Evolutionary conservation across 2,329 filamentous ascomycete genomes (phyloP).

Genomic region (Phialophora tarda): DNA sequence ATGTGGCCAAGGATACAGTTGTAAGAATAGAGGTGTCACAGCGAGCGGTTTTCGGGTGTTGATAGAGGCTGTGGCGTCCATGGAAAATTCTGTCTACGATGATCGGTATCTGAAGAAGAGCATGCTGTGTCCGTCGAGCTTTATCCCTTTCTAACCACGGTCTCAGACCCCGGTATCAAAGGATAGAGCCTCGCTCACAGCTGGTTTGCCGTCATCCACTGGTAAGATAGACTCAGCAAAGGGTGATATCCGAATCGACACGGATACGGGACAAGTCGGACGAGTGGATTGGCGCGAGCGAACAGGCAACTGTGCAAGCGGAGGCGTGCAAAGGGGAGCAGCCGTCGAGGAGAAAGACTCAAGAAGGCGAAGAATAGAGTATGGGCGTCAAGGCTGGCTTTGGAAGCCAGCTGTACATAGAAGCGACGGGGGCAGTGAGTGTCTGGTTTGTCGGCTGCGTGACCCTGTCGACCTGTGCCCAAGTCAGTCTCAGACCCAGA

Average conservation of each 20-base stretch:
- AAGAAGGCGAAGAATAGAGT: conserved; percentile 2
- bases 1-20: conserved; percentile 9
- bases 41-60: conserved; percentile 22
- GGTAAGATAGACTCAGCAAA: conserved; percentile 15
- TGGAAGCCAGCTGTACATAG: conserved; percentile 10
- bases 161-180: background rate
- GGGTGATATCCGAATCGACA: conserved; percentile 9
- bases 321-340: conserved; percentile 5
- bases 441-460: conserved; percentile 9
- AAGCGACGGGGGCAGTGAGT: conserved; percentile 6
- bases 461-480: background rate
- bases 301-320: conserved; percentile 6
- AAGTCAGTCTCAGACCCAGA: conserved; percentile 14
- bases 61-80: conserved; percentile 32
- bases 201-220: conserved; percentile 7
- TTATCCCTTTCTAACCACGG: conserved; percentile 9
- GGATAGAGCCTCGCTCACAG: conserved; percentile 6
- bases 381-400: conserved; percentile 5
- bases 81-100: conserved; percentile 35
- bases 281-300: conserved; percentile 22
- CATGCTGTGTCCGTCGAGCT: conserved; percentile 26
- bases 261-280: conserved; percentile 29
- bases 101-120: conserved; percentile 19
- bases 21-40: conserved; percentile 25
- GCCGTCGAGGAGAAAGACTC: background rate